Percentiles rank a stretch among this genome's conserved stretches.
Conservation (phyloP, 768 basidiomycete species). For the Ephemerocybe angulata region DNA sequence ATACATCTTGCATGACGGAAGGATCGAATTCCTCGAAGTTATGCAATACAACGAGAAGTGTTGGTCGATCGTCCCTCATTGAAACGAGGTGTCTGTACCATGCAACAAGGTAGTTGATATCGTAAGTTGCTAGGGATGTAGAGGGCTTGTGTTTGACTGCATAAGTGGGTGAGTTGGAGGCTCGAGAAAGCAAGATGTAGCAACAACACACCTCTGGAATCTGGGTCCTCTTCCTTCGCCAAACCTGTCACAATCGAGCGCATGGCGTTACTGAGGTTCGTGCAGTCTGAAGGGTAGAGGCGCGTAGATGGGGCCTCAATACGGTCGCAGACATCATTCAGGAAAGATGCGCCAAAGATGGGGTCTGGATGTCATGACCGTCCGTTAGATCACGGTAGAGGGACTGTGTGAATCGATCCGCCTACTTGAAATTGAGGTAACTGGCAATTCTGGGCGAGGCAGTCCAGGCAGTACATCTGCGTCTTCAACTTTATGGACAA, state of each 20-base stretch:
- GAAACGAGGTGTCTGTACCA: constrained; percentile 49
- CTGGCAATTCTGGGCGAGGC: constrained; percentile 60
- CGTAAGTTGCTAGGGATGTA: constrained; percentile 54
- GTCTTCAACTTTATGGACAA: constrained; percentile 49
- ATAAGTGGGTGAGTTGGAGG: neutral
- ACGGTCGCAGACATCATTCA: constrained; percentile 39
- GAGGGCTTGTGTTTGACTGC: constrained; percentile 46
- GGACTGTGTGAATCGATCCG: neutral
- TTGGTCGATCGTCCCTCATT: constrained; percentile 18
- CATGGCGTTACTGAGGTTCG: constrained; percentile 50
- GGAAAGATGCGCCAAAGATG: constrained; percentile 42
- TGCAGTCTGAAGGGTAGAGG: constrained; percentile 56
- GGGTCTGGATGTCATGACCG: constrained; percentile 29
- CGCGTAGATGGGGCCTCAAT: constrained; percentile 38
- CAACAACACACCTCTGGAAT: constrained; percentile 19
- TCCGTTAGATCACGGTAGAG: neutral
- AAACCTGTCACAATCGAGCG: constrained; percentile 54
- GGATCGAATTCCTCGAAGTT: constrained; percentile 74
- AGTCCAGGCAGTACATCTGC: constrained; percentile 45
- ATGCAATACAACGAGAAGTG: constrained; percentile 60
- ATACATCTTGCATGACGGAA: constrained; percentile 59
- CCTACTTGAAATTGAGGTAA: constrained; percentile 55
- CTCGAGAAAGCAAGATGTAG: neutral
- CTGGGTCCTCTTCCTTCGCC: constrained; percentile 32
- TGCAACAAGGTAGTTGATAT: constrained; percentile 54